Conservation (phyloP, 768 basidiomycete genomes). For the Leccinum rimulosum region DNA sequence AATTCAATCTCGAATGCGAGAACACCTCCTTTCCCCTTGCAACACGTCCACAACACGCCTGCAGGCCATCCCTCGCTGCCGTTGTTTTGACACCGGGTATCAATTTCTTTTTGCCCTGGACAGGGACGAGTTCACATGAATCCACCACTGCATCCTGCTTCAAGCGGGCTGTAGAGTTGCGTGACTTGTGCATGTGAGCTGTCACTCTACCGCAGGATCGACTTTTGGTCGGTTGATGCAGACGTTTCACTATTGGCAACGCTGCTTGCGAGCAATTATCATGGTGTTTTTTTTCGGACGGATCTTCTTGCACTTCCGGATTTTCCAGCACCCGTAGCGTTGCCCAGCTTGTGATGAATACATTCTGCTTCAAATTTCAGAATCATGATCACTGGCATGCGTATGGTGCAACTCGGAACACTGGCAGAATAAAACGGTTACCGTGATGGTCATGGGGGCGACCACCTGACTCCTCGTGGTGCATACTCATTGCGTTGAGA, state of each 20-base stretch:
- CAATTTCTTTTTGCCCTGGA: constrained; percentile 1
- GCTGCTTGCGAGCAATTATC: not conserved
- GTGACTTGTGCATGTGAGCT: constrained; percentile 3
- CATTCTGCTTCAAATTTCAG: not conserved
- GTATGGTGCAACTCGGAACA: not conserved
- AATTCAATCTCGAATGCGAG: constrained; percentile 25
- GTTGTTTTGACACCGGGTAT: constrained; percentile 9
- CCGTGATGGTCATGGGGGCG: not conserved
- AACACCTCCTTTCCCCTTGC: constrained; percentile 16
- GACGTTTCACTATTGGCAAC: not conserved
- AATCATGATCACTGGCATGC: not conserved
- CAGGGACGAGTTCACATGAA: constrained; percentile 1
- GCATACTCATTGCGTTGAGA: not conserved
- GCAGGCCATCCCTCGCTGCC: constrained; percentile 8
- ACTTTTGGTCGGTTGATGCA: not conserved
- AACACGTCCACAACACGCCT: constrained; percentile 13
- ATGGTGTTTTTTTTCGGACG: not conserved
- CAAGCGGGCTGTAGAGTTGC: constrained; percentile 6
- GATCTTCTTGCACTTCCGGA: not conserved
- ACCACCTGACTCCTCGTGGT: not conserved
- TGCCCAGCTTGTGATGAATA: not conserved
- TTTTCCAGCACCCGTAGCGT: not conserved
- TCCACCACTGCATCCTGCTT: constrained; percentile 6
- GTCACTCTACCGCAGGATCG: constrained; percentile 4
- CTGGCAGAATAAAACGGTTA: too few relatives aligned